Conservation (phyloP, 108 stramenopile genomes). For the Mediolabrus comicus region DNA sequence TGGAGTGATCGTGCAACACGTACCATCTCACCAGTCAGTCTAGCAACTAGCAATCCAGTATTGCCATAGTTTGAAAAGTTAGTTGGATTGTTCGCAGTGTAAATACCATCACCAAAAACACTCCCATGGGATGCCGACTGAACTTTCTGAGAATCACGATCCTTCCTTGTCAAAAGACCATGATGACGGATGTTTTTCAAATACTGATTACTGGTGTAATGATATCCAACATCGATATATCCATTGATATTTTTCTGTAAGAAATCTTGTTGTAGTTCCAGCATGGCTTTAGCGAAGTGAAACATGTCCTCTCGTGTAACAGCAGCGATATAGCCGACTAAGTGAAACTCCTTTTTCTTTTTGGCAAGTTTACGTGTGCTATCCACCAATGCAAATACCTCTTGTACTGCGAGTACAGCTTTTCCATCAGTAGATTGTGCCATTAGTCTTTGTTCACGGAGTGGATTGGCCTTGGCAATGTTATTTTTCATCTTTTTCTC, state of each 20-base stretch:
- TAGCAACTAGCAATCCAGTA: conserved; percentile 34
- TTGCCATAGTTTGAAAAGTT: conserved; percentile 38
- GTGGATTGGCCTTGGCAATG: background rate
- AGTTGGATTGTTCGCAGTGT: conserved; percentile 37
- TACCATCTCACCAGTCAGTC: conserved; percentile 24
- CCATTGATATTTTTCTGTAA: background rate
- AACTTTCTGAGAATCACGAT: conserved; percentile 14
- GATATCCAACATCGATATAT: conserved; percentile 40
- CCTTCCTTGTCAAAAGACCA: conserved; percentile 26
- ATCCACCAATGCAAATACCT: conserved; percentile 12
- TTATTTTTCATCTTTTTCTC: too few relatives aligned
- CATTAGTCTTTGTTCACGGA: conserved; percentile 1
- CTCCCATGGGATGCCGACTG: conserved; percentile 3
- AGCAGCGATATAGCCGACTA: conserved; percentile 3
- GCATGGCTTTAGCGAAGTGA: conserved; percentile 13
- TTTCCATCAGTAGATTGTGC: conserved; percentile 7
- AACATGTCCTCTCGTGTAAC: conserved; percentile 32
- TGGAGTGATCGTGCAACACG: conserved; percentile 2
- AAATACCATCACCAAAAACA: conserved; percentile 47
- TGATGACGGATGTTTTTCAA: conserved; percentile 21
- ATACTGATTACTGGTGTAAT: conserved; percentile 29
- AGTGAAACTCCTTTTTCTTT: background rate
- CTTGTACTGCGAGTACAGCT: conserved; percentile 10
- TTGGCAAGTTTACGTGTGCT: background rate
- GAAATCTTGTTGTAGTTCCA: conserved; percentile 8